phyloP scores from a whole-genome alignment of 2,329 filamentous ascomycete species.

The Raffaelea deltoideospora region DNA sequence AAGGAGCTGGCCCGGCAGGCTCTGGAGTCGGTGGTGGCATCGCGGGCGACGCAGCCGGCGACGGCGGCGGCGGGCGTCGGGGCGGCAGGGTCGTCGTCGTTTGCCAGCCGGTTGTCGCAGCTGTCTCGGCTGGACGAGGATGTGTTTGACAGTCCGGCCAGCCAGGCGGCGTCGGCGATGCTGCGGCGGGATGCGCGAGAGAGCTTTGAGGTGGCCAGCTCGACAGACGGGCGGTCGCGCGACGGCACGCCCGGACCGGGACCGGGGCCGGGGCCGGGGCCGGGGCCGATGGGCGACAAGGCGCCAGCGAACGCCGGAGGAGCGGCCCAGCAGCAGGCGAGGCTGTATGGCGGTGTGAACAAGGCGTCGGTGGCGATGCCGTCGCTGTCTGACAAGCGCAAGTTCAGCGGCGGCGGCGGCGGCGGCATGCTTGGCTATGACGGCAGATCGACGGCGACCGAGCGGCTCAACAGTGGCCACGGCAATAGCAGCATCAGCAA shows the following conservation, averaged over 20 bases:
- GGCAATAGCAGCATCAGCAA: slow-evolving; percentile 12
- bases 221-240: slow-evolving; percentile 24
- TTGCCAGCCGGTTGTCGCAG: slow-evolving; percentile 2
- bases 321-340: slow-evolving; percentile 34
- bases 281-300: no score
- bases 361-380: slow-evolving; percentile 17
- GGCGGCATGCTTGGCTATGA: no score
- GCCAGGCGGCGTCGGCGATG: slow-evolving; percentile 62
- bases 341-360: slow-evolving; percentile 29
- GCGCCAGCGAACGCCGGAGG: no score
- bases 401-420: slow-evolving; percentile 22
- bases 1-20: slow-evolving; percentile 41
- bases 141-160: slow-evolving; percentile 60
- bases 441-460: no score
- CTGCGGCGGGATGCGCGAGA: slow-evolving; percentile 43
- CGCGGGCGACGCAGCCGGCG: background rate
- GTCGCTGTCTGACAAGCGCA: slow-evolving; percentile 29
- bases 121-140: slow-evolving; percentile 29
- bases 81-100: no score
- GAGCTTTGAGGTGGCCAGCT: slow-evolving; percentile 34
- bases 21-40: slow-evolving; percentile 31
- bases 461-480: slow-evolving; percentile 5
- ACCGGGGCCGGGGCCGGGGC: no score
- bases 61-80: background rate
- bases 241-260: slow-evolving; percentile 26